Evolutionary conservation across 306 rosid genomes (phyloP).

Genomic region (Ziziphus jujuba): DNA sequence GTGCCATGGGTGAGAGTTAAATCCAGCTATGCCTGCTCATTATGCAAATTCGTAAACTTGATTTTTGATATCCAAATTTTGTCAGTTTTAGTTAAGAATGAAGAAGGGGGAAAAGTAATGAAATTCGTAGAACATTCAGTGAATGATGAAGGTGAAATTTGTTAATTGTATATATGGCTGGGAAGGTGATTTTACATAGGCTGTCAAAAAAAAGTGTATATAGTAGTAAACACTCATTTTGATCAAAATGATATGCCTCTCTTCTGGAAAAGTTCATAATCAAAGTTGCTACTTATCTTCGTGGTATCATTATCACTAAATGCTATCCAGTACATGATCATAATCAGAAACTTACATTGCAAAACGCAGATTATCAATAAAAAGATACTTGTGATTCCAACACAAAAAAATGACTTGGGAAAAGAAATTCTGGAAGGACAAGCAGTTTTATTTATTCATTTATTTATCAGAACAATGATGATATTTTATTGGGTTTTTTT

Average conservation of each 20-base stretch:
- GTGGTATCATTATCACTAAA: background rate
- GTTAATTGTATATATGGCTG: conserved; percentile 1
- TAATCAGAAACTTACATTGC: too few species aligned
- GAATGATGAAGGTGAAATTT: background rate
- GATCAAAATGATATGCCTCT: background rate
- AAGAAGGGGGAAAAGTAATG: background rate
- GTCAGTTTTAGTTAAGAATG: background rate
- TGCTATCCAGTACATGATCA: background rate
- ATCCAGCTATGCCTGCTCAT: background rate
- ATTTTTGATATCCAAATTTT: background rate
- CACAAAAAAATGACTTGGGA: too few species aligned
- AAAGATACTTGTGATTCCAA: too few species aligned
- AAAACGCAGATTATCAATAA: too few species aligned
- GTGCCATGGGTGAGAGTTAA: conserved; percentile 46
- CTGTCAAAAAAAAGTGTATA: background rate
- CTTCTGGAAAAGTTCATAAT: background rate
- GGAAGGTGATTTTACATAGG: background rate
- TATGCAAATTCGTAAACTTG: background rate
- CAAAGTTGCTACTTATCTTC: too few species aligned
- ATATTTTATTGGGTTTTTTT: too few species aligned
- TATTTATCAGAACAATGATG: too few species aligned
- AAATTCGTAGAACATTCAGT: background rate
- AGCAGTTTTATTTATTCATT: too few species aligned
- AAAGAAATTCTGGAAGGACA: too few species aligned
- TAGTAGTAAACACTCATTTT: background rate